phyloP scores from a whole-genome alignment of 805 yeast species.

The Sugiyamaella qingdaonensis region DNA sequence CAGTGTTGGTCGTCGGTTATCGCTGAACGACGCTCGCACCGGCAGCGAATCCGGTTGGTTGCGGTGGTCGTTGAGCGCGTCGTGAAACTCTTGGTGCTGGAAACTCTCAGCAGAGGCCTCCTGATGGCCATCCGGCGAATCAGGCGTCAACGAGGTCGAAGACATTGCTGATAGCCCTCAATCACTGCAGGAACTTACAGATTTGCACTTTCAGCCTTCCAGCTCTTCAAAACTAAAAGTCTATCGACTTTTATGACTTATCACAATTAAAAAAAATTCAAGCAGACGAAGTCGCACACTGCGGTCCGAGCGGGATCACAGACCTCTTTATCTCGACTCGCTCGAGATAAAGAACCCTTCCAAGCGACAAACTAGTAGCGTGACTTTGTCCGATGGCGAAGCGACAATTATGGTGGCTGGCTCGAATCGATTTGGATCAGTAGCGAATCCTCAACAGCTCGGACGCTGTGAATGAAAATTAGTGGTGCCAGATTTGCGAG shows the following conservation, averaged over 20 bases:
- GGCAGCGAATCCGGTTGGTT: conserved; percentile 43
- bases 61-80: conserved; percentile 45
- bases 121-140: not conserved
- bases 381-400: not conserved
- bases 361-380: too few relatives aligned
- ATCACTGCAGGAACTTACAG: not conserved
- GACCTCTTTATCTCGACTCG: conserved; percentile 9
- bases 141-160: conserved; percentile 3
- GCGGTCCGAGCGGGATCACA: conserved; percentile 3
- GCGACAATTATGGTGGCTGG: conserved; percentile 29
- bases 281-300: not conserved
- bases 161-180: not conserved
- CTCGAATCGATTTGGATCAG: conserved; percentile 20
- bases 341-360: conserved; percentile 13
- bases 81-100: conserved; percentile 1
- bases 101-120: not conserved
- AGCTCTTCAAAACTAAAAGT: too few relatives aligned
- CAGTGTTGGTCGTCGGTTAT: conserved; percentile 14
- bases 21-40: conserved; percentile 28
- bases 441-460: conserved; percentile 23
- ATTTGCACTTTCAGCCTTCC: not conserved
- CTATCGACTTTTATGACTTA: not conserved
- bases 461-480: conserved; percentile 14
- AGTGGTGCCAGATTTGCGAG: conserved; percentile 25
- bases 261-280: not conserved